A percentile compares a stretch with the other conserved stretches of the same genome.
Evolutionary conservation across 2,329 filamentous ascomycete species (phyloP).

Genomic region (Hypoxylon sp.): DNA sequence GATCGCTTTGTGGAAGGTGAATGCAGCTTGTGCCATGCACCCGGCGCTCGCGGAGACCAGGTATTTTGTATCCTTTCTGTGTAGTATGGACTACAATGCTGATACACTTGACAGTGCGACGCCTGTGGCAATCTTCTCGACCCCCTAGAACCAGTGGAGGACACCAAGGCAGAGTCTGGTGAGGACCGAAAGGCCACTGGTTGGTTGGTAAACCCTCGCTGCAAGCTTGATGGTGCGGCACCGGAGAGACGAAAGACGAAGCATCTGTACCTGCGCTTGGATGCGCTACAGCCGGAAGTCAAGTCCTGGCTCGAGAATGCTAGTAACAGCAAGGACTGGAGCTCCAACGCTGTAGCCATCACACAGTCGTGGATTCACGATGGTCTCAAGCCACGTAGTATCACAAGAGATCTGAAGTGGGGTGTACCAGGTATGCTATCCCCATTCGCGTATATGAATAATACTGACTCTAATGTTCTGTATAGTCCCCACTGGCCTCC

Average conservation of each 20-base stretch:
- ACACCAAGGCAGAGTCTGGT: conserved; percentile 47
- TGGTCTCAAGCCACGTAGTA: conserved; percentile 85
- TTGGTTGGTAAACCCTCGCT: conserved; percentile 81
- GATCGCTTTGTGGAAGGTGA: conserved; percentile 85
- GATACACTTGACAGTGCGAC: conserved; percentile 64
- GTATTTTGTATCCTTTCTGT: conserved; percentile 6
- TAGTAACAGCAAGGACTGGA: conserved; percentile 79
- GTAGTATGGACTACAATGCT: not conserved
- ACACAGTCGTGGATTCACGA: conserved; percentile 84
- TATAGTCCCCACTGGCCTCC: conserved; percentile 56
- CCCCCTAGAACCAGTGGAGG: conserved; percentile 65
- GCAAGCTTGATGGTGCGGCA: conserved; percentile 87
- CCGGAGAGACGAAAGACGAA: conserved; percentile 85
- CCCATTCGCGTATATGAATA: not conserved
- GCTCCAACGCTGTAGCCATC: conserved; percentile 76
- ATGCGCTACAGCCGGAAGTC: conserved; percentile 81
- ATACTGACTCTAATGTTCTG: not conserved
- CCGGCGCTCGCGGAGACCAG: conserved; percentile 63
- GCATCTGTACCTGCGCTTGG: conserved; percentile 88
- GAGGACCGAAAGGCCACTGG: conserved; percentile 50
- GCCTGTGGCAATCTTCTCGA: conserved; percentile 77
- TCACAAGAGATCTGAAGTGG: conserved; percentile 94
- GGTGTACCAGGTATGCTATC: conserved; percentile 61
- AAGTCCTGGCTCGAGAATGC: conserved; percentile 79
- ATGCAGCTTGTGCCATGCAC: conserved; percentile 77